Evolutionary conservation across 2,329 filamentous ascomycete species (phyloP), one percentile per base, ranked within the genome.

Genomic region (Cercospora sojina): DNA sequence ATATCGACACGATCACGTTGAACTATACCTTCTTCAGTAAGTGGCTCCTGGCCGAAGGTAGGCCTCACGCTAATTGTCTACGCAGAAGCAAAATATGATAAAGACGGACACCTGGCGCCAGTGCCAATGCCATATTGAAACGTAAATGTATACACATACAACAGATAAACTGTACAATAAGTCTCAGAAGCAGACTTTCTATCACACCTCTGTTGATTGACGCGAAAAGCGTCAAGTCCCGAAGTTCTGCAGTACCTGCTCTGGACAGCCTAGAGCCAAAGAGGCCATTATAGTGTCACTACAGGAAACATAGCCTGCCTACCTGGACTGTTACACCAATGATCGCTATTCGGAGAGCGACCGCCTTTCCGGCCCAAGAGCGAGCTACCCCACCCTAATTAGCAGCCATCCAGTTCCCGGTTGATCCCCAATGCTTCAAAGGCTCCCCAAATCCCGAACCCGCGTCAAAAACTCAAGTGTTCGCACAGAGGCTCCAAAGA

Each of bases 11-110:
- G 1, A 93, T 99, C 64, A 99, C 95, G 35, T 80, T 99, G 75
- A 96, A 90, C 73, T 99, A 99, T 81, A 99, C 95, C 0, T 99
- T 99, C 78, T 99, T 99, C 79, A 99, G 93, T 96, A 83, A 83
- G 92, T 85, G 62, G 5, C 23, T 25, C 29, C 32, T 25, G 6
- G 31, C 35, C 62, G 16, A 18, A 12, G 55, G 3, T 66, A 41
- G 18, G 29, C 16, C 16, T 9, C 16, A 56, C 65, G 66, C 74
- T 76, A 66, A 77, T 62, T 16, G 43, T 38, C 8, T 55, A 18
- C 64, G 67, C 77, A 92, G 90, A 95, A 80, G 92, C 92, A 59
- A 91, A 87, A 77, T 95, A 95, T 78, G 91, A 94, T 78, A 88
- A 93, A 72, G 89, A 93, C 74, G 91, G 91, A 1, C 86, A 89